These are phyloP conservation scores for Ustilago cynodontis DNA, from an alignment of 1,284 basidiomycete genomes.

Conservation along the genomic window DNA sequence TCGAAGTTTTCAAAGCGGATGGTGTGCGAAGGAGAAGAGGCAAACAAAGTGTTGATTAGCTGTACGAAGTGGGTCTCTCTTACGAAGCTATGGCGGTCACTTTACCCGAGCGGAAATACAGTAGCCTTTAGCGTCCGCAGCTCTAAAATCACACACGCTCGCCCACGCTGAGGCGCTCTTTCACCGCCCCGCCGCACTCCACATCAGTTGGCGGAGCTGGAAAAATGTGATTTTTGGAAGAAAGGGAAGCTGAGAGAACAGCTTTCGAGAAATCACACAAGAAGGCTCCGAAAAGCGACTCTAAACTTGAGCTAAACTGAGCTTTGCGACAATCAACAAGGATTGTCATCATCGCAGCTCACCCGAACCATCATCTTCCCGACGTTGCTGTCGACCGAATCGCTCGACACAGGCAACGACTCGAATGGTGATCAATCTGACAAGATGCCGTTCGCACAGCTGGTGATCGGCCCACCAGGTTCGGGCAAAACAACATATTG, in stretches of 20 bases:
- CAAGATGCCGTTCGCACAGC: slow-evolving; percentile 58
- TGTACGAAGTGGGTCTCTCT: slow-evolving; percentile 1
- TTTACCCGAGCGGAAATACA: not conserved
- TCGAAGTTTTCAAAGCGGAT: not conserved
- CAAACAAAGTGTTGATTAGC: no score
- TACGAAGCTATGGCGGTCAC: not conserved
- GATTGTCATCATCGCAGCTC: not conserved
- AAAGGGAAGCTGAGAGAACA: slow-evolving; percentile 12
- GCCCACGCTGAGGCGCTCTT: slow-evolving; percentile 21
- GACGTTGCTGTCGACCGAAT: not conserved
- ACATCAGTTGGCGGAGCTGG: slow-evolving; percentile 9
- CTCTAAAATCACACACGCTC: slow-evolving; percentile 31
- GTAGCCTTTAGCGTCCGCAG: slow-evolving; percentile 20
- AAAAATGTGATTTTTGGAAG: not conserved
- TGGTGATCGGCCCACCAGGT: slow-evolving; percentile 64
- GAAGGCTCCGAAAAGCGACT: slow-evolving; percentile 1
- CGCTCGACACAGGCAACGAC: not conserved
- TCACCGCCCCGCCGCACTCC: slow-evolving; percentile 5
- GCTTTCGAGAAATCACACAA: slow-evolving; percentile 7
- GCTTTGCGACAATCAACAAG: no score
- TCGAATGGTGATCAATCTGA: not conserved
- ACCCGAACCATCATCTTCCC: not conserved
- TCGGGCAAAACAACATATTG: slow-evolving; percentile 68
- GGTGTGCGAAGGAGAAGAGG: not conserved
- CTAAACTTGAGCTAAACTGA: not conserved